Evolutionary conservation across 2,329 filamentous ascomycete species (phyloP).

Genomic region (Pseudocercospora pini-densiflorae): DNA sequence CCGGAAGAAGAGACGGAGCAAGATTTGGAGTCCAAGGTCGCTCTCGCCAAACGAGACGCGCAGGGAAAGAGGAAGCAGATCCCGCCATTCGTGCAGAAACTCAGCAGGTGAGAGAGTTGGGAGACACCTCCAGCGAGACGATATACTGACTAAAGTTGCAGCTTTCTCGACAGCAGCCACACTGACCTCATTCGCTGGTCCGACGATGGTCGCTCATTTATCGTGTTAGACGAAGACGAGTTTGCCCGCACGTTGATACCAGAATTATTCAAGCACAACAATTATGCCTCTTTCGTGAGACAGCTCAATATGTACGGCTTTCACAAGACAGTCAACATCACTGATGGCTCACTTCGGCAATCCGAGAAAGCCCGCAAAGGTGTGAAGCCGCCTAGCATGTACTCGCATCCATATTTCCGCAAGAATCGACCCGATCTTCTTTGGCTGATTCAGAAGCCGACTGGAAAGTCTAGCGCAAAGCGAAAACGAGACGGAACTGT

Average conservation of each 20-base stretch:
- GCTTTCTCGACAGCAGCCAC: slow-evolving; percentile 92
- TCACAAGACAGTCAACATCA: slow-evolving; percentile 67
- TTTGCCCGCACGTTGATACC: slow-evolving; percentile 76
- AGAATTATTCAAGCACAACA: slow-evolving; percentile 79
- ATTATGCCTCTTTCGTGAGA: slow-evolving; percentile 76
- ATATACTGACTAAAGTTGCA: slow-evolving; percentile 46
- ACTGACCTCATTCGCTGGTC: slow-evolving; percentile 97
- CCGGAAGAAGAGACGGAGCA: slow-evolving; percentile 73
- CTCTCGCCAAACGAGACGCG: slow-evolving; percentile 82
- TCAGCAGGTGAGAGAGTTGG: slow-evolving; percentile 76
- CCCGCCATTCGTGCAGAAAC: slow-evolving; percentile 94
- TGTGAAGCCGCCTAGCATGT: slow-evolving; percentile 92
- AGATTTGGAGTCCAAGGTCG: slow-evolving; percentile 76
- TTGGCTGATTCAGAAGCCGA: slow-evolving; percentile 96
- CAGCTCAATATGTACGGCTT: slow-evolving; percentile 66
- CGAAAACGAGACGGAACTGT: slow-evolving; percentile 60
- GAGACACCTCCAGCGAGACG: too few species aligned
- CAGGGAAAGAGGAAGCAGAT: slow-evolving; percentile 93
- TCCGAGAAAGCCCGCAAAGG: slow-evolving; percentile 96
- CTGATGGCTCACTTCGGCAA: slow-evolving; percentile 96
- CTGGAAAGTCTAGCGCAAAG: slow-evolving; percentile 63
- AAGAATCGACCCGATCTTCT: slow-evolving; percentile 89
- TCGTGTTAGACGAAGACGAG: slow-evolving; percentile 94
- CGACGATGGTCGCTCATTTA: slow-evolving; percentile 92
- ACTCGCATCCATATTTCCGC: slow-evolving; percentile 95